Percentiles rank a stretch among this genome's conserved stretches.
These are phyloP conservation scores for Scopulariopsis brevicaulis DNA, from an alignment of 2,329 filamentous ascomycete genomes.

Conservation along the genomic window DNA sequence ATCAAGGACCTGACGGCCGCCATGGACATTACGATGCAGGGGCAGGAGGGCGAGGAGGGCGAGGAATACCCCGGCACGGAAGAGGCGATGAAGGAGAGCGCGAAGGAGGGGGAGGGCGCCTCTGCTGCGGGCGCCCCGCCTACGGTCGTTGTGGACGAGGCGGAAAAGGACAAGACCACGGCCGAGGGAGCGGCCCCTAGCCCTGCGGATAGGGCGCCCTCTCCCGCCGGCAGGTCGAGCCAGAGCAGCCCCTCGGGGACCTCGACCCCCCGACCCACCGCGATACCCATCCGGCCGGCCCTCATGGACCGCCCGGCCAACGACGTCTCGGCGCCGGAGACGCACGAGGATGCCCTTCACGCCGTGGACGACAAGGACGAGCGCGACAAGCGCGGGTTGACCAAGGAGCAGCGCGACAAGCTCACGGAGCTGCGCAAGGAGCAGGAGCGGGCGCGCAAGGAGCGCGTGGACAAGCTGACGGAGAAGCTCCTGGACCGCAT, in stretches of 20 bases:
- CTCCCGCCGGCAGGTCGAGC: constrained; percentile 8
- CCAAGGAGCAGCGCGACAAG: constrained; percentile 88
- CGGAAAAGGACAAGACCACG: constrained; percentile 14
- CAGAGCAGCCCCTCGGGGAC: constrained; percentile 19
- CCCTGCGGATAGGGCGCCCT: constrained; percentile 24
- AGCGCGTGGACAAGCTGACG: constrained; percentile 75
- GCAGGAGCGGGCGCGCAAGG: constrained; percentile 70
- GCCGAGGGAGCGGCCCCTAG: constrained; percentile 11
- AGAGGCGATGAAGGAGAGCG: constrained; percentile 43
- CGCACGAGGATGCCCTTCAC: constrained; percentile 41
- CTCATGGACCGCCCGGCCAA: constrained; percentile 77
- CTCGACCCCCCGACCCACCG: constrained; percentile 27
- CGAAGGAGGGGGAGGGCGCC: constrained; percentile 25
- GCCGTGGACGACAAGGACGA: constrained; percentile 26
- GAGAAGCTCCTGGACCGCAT: constrained; percentile 83
- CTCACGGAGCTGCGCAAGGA: constrained; percentile 81
- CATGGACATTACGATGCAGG: constrained; percentile 93
- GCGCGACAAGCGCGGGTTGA: constrained; percentile 50
- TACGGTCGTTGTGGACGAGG: constrained; percentile 24
- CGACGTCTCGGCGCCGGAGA: constrained; percentile 52
- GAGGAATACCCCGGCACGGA: constrained; percentile 45
- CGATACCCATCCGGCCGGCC: constrained; percentile 69
- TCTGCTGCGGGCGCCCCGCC: constrained; percentile 20
- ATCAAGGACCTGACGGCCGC: constrained; percentile 98
- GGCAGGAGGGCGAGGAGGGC: constrained; percentile 23